These are phyloP conservation scores for Pisolithus marmoratus DNA, from an alignment of 768 basidiomycete genomes.

Conservation along the genomic window DNA sequence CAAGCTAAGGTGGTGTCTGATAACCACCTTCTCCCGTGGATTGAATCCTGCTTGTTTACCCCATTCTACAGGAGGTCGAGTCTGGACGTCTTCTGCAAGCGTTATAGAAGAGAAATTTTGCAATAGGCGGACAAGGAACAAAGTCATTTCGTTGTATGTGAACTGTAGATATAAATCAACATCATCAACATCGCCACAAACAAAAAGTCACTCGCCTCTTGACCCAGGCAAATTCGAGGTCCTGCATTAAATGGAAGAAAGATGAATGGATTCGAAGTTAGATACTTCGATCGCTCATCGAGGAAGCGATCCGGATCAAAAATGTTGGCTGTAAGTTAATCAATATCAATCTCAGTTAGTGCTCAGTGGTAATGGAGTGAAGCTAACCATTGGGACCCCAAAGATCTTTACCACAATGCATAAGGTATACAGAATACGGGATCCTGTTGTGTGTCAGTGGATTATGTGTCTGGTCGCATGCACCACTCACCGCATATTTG, in stretches of 20 bases:
- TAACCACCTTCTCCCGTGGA: constrained; percentile 41
- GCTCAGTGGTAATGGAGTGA: neutral
- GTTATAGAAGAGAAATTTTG: constrained; percentile 46
- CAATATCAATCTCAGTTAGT: neutral
- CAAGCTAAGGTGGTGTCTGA: constrained; percentile 49
- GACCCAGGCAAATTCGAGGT: constrained; percentile 46
- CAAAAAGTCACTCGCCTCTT: constrained; percentile 26
- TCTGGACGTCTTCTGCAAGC: constrained; percentile 41
- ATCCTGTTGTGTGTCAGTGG: neutral
- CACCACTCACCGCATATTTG: neutral
- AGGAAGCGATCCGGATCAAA: constrained; percentile 70
- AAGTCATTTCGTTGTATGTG: constrained; percentile 62
- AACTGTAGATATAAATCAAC: constrained; percentile 34
- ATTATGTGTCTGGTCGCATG: neutral
- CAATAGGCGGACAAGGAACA: constrained; percentile 54
- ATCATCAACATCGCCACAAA: neutral
- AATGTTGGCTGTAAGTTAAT: constrained; percentile 34
- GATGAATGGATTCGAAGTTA: constrained; percentile 50
- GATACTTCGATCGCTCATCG: constrained; percentile 54
- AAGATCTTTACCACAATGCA: no score
- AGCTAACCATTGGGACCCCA: constrained; percentile 8
- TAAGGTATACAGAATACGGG: no score
- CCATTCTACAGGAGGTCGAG: constrained; percentile 44
- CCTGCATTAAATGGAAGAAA: constrained; percentile 40
- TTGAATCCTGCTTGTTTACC: constrained; percentile 26